Base-by-base conservation (phyloP, 352 stramenopile genomes). In the Phytophthora sansomeana region DNA sequence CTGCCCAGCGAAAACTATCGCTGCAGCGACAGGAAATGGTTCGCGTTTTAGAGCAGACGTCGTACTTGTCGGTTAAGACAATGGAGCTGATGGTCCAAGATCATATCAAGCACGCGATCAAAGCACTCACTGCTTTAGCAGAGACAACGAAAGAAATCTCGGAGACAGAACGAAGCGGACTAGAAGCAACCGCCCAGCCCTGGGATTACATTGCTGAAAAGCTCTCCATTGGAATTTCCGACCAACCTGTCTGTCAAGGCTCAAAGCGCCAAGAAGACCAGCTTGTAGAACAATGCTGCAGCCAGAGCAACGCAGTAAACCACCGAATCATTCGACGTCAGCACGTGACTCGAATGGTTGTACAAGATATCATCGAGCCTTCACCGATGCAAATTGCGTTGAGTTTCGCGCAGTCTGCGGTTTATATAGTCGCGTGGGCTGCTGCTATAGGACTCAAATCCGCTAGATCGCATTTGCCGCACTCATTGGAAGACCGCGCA, bases 61-160 rank as follows among this genome's bases (percentile, higher is more conserved):
- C 74, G 19, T 57, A 52, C 2, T 55, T 87, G 21, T 59, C 69
- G 0, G 72, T 86, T 16, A 86, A 85, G 47, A 90, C 81, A 16
- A 79, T 90, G 77, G 77, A 90, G 30, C 41, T 87, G 2, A 82
- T 90, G 77, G 67, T 84, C 29, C 59, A 77, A 38, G 81, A 87
- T 33, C 76, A 80, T 42, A 19, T 78, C 21, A 90, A 90, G 63
- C 76, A 80, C 16, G 42, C 69, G 21, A 38, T 30, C 35, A 67
- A 63, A 5, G 75, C 75, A 0, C 21, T 83, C 17, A 10, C 11
- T 39, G 29, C 32, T 16, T 58, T 83, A 9, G 42, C 51, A 3
- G 30, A 65, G 1, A 32, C 60, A 3, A 21, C 69, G 2, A 36
- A 21, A 35, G 28, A 66, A 33, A 19, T 35, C 2, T 4, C 13